Evolutionary conservation across 257 asterid species (phyloP), one percentile per base, ranked within the genome.

Genomic region (Jaltomata sinuosa): DNA sequence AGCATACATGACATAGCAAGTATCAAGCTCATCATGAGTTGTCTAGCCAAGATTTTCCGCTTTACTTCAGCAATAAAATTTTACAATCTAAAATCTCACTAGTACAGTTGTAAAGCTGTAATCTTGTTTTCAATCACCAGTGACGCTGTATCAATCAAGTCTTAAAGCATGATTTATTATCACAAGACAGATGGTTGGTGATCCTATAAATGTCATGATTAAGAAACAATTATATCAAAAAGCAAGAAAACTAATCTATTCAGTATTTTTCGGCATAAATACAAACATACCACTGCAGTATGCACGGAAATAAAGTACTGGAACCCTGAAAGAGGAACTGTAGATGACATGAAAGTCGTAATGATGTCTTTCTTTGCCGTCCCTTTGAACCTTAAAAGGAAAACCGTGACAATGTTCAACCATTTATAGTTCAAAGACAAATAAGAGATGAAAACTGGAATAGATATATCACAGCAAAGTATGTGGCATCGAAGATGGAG

Each of bases 231-330:
- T 4, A 52, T 52, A 16, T 52, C 57, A 55, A 8, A 55, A 55
- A 21, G 64, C 27, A 55, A 55, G 29, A 55, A n/a, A 54, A 21
- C 11, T n/a, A 55, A 21, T 55, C 29, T 55, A 55, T 55, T 55
- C 29, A 6, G 29, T 77, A 52, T 68, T 53, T 21, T 83, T 18
- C 52, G 16, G 38, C 31, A 10, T 49, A 80, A 83, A 69, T 68
- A 61, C 21, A 32, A 68, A 42, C 59, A 59, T 86, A 91, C 99
- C 97, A 74, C 88, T 84, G 87, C 72, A 49, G 27, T 19, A 92
- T 89, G 96, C 97, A 76, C 95, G 97, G 78, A 94, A 93, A 84
- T 94, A 93, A 7, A 95, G 94, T 84, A 94, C 94, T 5, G 98
- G 99, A 83, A 95, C 99, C 91, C 90, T 90, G 88, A 92, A 95